A percentile compares a stretch with the other conserved stretches of the same genome.
These are phyloP conservation scores for Typha latifolia DNA, from an alignment of 176 grass and related monocot species.

Conservation along the genomic window DNA sequence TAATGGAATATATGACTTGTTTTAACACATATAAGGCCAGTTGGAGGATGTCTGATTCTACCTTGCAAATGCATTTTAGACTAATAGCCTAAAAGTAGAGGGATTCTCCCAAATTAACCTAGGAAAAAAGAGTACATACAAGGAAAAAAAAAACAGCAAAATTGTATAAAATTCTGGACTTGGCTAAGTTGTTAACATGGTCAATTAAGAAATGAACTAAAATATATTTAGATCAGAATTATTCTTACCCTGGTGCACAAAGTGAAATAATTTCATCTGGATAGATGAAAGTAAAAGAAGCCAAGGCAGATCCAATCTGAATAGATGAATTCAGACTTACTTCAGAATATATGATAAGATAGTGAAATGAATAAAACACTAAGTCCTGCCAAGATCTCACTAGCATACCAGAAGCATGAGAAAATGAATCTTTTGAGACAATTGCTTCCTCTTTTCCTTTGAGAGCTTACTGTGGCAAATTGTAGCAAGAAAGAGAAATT, in stretches of 20 bases:
- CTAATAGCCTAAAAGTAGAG: neutral
- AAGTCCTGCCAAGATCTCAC: neutral
- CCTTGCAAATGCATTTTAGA: neutral
- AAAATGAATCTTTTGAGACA: neutral
- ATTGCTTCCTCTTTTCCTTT: neutral
- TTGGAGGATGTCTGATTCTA: neutral
- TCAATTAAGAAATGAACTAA: neutral
- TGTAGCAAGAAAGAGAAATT: neutral
- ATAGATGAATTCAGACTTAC: neutral
- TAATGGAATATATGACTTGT: neutral
- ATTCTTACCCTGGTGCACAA: slow-evolving; percentile 4
- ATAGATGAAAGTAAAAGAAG: slow-evolving; percentile 6
- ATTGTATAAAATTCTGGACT: too few species aligned
- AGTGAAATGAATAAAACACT: neutral
- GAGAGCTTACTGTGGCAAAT: slow-evolving; percentile 3
- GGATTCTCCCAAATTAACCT: neutral
- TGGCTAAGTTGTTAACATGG: neutral
- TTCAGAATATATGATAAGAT: neutral
- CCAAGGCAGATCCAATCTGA: slow-evolving; percentile 1
- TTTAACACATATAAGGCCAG: neutral
- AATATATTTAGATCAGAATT: neutral
- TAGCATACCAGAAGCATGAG: slow-evolving; percentile 7
- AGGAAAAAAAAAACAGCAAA: neutral
- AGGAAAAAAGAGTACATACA: neutral
- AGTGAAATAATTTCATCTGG: neutral